Conservation (phyloP, 2,329 filamentous ascomycete species). For the Phoma sp. region DNA sequence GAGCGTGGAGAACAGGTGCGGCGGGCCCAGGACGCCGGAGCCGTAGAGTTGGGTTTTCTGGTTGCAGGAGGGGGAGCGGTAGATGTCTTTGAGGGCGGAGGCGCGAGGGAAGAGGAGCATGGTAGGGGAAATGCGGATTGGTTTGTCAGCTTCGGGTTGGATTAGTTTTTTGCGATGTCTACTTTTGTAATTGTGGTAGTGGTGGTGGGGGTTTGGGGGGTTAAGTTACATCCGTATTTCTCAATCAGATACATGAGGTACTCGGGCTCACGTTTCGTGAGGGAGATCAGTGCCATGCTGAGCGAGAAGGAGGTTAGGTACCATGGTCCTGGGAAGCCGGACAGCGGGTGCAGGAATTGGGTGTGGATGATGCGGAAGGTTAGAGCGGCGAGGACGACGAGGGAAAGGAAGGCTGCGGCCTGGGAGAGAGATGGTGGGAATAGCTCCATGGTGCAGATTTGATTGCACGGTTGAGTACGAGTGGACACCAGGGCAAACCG, state of each 20-base stretch:
- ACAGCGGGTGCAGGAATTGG: slow-evolving; percentile 6
- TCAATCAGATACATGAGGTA: slow-evolving; percentile 36
- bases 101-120: slow-evolving; percentile 47
- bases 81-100: slow-evolving; percentile 49
- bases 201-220: slow-evolving; percentile 5
- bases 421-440: neutral
- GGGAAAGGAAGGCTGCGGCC: neutral
- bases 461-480: neutral
- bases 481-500: neutral
- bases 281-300: slow-evolving; percentile 33
- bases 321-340: slow-evolving; percentile 51
- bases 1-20: slow-evolving; percentile 42
- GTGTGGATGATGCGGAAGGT: slow-evolving; percentile 1
- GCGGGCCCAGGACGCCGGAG: slow-evolving; percentile 46
- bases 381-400: neutral
- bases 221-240: slow-evolving; percentile 34
- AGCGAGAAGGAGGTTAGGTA: slow-evolving; percentile 45
- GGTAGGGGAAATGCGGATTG: slow-evolving; percentile 49
- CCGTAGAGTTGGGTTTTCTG: slow-evolving; percentile 45
- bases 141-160: slow-evolving; percentile 29
- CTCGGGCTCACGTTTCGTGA: slow-evolving; percentile 35
- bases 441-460: neutral
- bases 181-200: neutral
- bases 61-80: slow-evolving; percentile 49
- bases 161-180: slow-evolving; percentile 1